Conservation (phyloP, 192 early-diverging fungal species). For the Coemansia javaensis region DNA sequence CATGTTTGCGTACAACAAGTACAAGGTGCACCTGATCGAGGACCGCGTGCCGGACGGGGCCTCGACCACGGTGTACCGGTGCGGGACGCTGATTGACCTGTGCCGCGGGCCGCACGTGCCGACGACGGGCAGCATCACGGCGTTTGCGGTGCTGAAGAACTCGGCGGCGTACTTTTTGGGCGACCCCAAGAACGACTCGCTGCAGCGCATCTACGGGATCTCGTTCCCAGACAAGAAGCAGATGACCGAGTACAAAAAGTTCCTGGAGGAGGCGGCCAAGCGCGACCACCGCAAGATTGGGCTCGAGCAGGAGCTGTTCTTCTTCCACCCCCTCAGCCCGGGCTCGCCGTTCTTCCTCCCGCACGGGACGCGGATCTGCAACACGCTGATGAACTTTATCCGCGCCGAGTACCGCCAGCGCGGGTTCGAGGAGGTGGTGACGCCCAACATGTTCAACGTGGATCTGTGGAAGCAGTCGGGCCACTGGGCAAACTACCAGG, state of each 20-base stretch:
- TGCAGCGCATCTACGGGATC: constrained; percentile 98
- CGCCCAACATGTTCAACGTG: constrained; percentile 98
- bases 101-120: constrained; percentile 95
- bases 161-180: constrained; percentile 98
- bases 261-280: constrained; percentile 94
- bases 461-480: constrained; percentile 97
- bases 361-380: constrained; percentile 95
- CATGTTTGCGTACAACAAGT: constrained; percentile 99
- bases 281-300: constrained; percentile 97
- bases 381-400: constrained; percentile 87
- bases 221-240: constrained; percentile 99
- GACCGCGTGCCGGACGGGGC: constrained; percentile 88
- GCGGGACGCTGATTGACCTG: constrained; percentile 96
- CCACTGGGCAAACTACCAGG: constrained; percentile 95
- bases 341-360: constrained; percentile 94
- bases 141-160: constrained; percentile 92
- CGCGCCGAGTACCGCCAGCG: constrained; percentile 82
- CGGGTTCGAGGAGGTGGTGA: constrained; percentile 94
- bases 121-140: constrained; percentile 88
- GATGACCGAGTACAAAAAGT: constrained; percentile 92
- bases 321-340: constrained; percentile 93
- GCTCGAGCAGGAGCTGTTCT: constrained; percentile 96
- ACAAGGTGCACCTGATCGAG: constrained; percentile 94
- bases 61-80: constrained; percentile 96
- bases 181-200: constrained; percentile 93